Conservation (phyloP, 2,329 filamentous ascomycete genomes). For the Microsporum ferrugineum region DNA sequence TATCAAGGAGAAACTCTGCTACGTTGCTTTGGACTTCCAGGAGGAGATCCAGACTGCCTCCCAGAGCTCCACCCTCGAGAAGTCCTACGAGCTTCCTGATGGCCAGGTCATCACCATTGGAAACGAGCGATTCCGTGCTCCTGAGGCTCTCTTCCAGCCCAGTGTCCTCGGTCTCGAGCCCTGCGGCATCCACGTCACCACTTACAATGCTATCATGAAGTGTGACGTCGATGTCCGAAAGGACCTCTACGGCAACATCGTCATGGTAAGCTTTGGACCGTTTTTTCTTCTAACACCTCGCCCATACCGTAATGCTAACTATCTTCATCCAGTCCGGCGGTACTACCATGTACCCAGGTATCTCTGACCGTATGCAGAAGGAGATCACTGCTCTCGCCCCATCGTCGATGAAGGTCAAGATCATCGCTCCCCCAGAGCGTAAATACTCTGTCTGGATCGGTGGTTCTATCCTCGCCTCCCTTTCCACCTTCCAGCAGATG, state of each 20-base stretch:
- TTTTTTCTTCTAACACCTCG: not conserved
- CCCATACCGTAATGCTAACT: constrained; percentile 8
- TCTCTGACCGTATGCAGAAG: constrained; percentile 99
- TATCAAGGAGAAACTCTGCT: constrained; percentile 99
- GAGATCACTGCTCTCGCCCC: constrained; percentile 98
- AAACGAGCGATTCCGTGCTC: constrained; percentile 99
- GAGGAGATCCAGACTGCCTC: constrained; percentile 99
- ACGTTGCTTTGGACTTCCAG: constrained; percentile 99
- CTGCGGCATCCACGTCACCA: constrained; percentile 98
- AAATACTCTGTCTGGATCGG: constrained; percentile 99
- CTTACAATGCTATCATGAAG: constrained; percentile 99
- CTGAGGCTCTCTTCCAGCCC: constrained; percentile 99
- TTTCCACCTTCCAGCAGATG: constrained; percentile 99
- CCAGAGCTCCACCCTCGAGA: constrained; percentile 97
- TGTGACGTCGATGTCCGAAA: constrained; percentile 99
- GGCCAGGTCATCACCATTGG: constrained; percentile 99
- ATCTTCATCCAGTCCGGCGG: constrained; percentile 68
- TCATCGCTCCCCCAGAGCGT: constrained; percentile 98
- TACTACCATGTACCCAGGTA: constrained; percentile 99
- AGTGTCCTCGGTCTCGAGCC: constrained; percentile 95
- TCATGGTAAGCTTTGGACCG: constrained; percentile 64
- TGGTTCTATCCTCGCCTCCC: constrained; percentile 98
- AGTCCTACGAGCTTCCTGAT: constrained; percentile 99
- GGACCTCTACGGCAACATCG: constrained; percentile 99
- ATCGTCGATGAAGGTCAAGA: constrained; percentile 99